These are phyloP conservation scores for Phytophthora aleatoria DNA, from an alignment of 352 stramenopile species.

Conservation along the genomic window DNA sequence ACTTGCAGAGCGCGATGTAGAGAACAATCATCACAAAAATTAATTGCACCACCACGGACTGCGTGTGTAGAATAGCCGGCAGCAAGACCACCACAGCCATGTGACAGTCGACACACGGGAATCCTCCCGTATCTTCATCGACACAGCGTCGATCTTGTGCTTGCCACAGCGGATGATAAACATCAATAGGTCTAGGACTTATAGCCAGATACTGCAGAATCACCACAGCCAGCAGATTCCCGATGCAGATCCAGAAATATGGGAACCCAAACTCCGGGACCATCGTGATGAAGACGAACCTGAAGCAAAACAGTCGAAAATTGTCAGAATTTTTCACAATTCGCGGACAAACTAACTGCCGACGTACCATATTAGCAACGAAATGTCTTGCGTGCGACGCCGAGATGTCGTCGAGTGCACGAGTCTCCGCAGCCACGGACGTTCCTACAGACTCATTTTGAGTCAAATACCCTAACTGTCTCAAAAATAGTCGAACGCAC, in stretches of 20 bases:
- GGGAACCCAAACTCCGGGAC: slow-evolving; percentile 59
- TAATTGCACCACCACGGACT: slow-evolving; percentile 34
- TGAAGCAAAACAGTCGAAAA: slow-evolving; percentile 21
- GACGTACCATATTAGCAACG: slow-evolving; percentile 62
- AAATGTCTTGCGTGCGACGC: slow-evolving; percentile 62
- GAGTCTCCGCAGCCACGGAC: slow-evolving; percentile 39
- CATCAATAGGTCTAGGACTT: slow-evolving; percentile 56
- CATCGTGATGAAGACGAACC: slow-evolving; percentile 69
- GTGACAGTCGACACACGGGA: slow-evolving; percentile 77
- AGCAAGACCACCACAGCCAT: slow-evolving; percentile 76
- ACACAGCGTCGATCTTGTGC: slow-evolving; percentile 31
- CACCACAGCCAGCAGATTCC: slow-evolving; percentile 58
- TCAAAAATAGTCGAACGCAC: slow-evolving; percentile 18
- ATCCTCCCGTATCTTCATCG: slow-evolving; percentile 57
- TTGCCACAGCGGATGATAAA: slow-evolving; percentile 39
- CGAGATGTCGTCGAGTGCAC: slow-evolving; percentile 63
- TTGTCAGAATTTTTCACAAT: slow-evolving; percentile 9
- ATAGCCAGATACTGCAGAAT: slow-evolving; percentile 52
- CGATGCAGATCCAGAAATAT: slow-evolving; percentile 71
- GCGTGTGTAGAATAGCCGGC: slow-evolving; percentile 51
- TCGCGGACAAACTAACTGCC: background rate
- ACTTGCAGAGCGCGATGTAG: slow-evolving; percentile 42
- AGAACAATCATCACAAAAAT: slow-evolving; percentile 25
- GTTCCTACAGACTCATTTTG: slow-evolving; percentile 12
- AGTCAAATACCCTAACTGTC: background rate